phyloP scores from a whole-genome alignment of 371 early-diverging fungal species.

The Capniomyces stellatus region DNA sequence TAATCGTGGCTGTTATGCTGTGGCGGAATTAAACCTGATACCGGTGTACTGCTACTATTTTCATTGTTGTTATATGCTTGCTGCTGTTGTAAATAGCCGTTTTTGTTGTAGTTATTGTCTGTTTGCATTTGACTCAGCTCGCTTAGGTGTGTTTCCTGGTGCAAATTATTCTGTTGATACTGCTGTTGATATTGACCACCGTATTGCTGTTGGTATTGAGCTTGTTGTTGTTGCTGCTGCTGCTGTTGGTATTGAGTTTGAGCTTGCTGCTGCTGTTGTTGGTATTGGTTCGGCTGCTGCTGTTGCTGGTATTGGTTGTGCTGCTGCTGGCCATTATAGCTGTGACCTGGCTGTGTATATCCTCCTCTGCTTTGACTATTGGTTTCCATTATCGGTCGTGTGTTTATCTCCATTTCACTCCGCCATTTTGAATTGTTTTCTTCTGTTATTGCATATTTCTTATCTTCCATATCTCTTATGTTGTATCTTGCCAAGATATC shows the following conservation, averaged over 20 bases:
- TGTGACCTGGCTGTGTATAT: background rate
- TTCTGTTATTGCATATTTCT: no score
- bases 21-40: background rate
- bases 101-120: background rate
- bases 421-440: no score
- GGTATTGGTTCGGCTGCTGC: background rate
- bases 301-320: background rate
- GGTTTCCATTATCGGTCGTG: background rate
- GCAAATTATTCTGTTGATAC: background rate
- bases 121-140: no score
- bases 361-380: background rate
- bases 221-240: conserved; percentile 2
- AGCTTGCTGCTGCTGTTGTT: background rate
- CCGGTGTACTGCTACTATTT: background rate
- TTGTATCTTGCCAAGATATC: no score
- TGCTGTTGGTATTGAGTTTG: background rate
- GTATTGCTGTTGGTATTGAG: background rate
- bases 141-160: no score
- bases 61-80: background rate
- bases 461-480: no score
- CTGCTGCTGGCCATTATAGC: background rate
- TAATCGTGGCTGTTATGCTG: background rate
- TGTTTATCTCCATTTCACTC: no score
- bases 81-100: background rate
- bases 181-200: background rate